Base-by-base conservation (phyloP, 192 early-diverging fungal genomes). In the Hyaloraphidium curvatum region DNA sequence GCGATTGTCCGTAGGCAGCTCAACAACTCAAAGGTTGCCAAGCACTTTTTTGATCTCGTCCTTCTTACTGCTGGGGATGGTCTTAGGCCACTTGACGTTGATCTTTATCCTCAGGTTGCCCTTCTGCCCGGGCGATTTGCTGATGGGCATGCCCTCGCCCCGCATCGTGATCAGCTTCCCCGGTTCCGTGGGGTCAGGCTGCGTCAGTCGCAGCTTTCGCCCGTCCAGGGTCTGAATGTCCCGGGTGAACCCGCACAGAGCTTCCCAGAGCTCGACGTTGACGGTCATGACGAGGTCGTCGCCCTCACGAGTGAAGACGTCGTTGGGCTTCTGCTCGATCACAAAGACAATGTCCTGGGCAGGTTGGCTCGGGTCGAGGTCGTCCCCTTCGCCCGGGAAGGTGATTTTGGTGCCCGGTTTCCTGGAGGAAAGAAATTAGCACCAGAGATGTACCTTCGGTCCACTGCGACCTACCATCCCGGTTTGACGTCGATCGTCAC, bases 401-500 rank as follows among this genome's bases (percentile, higher is more conserved):
- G 80, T 80, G 62, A 98, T 79, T 67, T 96, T 98, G 55, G 94
- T 91, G 16, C 94, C 94, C 13, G n/a, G n/a, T n/a, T n/a, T n/a
- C n/a, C n/a, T n/a, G n/a, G n/a, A n/a, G n/a, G n/a, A n/a, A n/a
- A n/a, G n/a, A n/a, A n/a, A n/a, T n/a, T n/a, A n/a, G n/a, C n/a
- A n/a, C n/a, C n/a, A n/a, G n/a, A n/a, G n/a, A n/a, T n/a, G n/a
- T n/a, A n/a, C n/a, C n/a, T n/a, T n/a, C n/a, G n/a, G n/a, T n/a
- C n/a, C n/a, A n/a, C n/a, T n/a, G n/a, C n/a, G n/a, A 88, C 86
- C 68, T 98, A 96, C 91, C 92, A 91, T 1, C 94, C 94, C 9
- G 89, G 80, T 62, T 86, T 90, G 67, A 98, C 65, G 51, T 84
- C 66, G 40, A 98, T 70, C 48, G 71, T 72, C 5, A 98, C 68